phyloP scores from a whole-genome alignment of 768 basidiomycete species.

The Phlebiopsis gigantea region DNA sequence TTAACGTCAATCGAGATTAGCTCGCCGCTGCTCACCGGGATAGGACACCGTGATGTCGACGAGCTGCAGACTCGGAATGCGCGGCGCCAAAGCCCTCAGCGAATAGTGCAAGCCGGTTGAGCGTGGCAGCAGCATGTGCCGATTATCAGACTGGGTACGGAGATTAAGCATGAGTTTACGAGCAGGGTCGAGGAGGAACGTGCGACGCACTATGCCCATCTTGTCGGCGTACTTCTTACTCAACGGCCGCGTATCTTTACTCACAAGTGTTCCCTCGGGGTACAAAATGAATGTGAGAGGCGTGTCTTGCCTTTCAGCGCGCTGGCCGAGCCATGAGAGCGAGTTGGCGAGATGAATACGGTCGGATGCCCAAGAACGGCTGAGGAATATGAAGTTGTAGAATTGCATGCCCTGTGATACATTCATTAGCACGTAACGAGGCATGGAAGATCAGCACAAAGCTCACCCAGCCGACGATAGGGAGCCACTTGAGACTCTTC shows the following conservation, averaged over 20 bases:
- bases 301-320: conserved; percentile 60
- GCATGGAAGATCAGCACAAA: neutral
- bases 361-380: conserved; percentile 88
- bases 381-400: conserved; percentile 90
- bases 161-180: neutral
- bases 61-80: conserved; percentile 70
- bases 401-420: conserved; percentile 79
- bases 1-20: neutral
- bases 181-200: neutral
- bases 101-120: conserved; percentile 89
- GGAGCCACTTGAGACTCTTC: conserved; percentile 81
- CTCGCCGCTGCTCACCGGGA: conserved; percentile 52
- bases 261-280: conserved; percentile 94
- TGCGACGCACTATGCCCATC: conserved; percentile 71
- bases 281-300: conserved; percentile 84
- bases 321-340: conserved; percentile 63
- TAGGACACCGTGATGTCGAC: conserved; percentile 93
- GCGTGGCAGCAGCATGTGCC: conserved; percentile 80
- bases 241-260: conserved; percentile 76
- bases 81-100: conserved; percentile 73
- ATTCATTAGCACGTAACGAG: neutral
- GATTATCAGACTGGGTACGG: conserved; percentile 62
- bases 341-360: conserved; percentile 56
- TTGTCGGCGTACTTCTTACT: conserved; percentile 88
- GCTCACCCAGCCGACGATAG: conserved; percentile 83